A percentile compares a stretch with the other conserved stretches of the same genome.
These are phyloP conservation scores for Venturia nashicola DNA, from an alignment of 2,329 filamentous ascomycete genomes.

Conservation along the genomic window DNA sequence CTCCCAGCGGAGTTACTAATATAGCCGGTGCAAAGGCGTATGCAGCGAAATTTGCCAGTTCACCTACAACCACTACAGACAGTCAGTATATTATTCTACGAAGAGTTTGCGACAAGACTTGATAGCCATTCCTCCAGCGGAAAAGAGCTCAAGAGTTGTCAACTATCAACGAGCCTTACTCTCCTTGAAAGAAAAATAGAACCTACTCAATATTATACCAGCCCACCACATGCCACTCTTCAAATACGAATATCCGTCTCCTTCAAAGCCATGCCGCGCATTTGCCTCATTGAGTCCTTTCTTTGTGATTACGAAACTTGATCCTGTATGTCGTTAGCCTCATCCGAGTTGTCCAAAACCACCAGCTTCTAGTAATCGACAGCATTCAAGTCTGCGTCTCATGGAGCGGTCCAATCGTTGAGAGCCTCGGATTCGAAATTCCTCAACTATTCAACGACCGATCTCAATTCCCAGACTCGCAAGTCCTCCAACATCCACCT, in stretches of 20 bases:
- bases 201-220: slow-evolving; percentile 75
- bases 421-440: background rate
- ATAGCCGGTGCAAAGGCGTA: slow-evolving; percentile 99
- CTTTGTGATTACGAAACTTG: slow-evolving; percentile 98
- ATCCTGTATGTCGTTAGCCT: slow-evolving; percentile 41
- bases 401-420: background rate
- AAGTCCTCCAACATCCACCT: background rate
- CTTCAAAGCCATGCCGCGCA: slow-evolving; percentile 88
- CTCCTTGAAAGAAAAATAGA: background rate
- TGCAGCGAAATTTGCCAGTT: slow-evolving; percentile 93
- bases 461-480: background rate
- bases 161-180: background rate
- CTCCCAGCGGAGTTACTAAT: slow-evolving; percentile 86
- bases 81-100: slow-evolving; percentile 5
- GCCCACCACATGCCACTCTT: slow-evolving; percentile 97
- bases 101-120: background rate
- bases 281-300: slow-evolving; percentile 90
- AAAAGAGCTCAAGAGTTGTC: background rate
- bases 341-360: background rate
- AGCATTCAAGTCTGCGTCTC: background rate
- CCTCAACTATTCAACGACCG: background rate
- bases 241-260: slow-evolving; percentile 89
- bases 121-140: background rate
- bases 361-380: background rate
- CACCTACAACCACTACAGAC: slow-evolving; percentile 68